These are phyloP conservation scores for Phyllosticta capitalensis DNA, from an alignment of 2,329 filamentous ascomycete genomes.

Conservation along the genomic window DNA sequence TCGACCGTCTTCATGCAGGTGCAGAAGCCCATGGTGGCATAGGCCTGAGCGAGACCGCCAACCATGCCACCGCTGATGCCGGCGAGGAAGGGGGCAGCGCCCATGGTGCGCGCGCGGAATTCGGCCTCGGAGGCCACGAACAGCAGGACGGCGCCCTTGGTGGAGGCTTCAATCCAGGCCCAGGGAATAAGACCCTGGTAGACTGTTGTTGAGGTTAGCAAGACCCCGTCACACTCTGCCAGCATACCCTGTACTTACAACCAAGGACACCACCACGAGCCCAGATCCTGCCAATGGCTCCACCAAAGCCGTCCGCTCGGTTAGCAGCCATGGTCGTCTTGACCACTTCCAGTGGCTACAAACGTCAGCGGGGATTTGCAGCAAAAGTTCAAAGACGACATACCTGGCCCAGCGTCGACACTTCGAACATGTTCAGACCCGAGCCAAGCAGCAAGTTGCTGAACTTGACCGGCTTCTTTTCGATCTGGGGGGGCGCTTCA, in stretches of 20 bases:
- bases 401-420: slow-evolving; percentile 61
- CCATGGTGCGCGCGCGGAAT: slow-evolving; percentile 76
- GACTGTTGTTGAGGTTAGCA: slow-evolving; percentile 47
- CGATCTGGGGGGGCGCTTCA: slow-evolving; percentile 52
- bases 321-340: slow-evolving; percentile 99
- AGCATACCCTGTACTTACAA: slow-evolving; percentile 55
- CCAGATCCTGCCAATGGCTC: slow-evolving; percentile 83
- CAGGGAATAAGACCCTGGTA: slow-evolving; percentile 99
- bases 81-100: slow-evolving; percentile 75
- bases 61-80: slow-evolving; percentile 88
- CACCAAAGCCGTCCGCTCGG: slow-evolving; percentile 74
- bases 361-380: slow-evolving; percentile 32
- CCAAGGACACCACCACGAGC: slow-evolving; percentile 83
- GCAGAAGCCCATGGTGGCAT: slow-evolving; percentile 99
- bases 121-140: slow-evolving; percentile 98
- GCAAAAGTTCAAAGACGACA: slow-evolving; percentile 4
- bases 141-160: slow-evolving; percentile 96
- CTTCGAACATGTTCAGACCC: slow-evolving; percentile 91
- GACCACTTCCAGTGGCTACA: slow-evolving; percentile 89
- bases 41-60: slow-evolving; percentile 93
- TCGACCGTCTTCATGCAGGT: slow-evolving; percentile 99
- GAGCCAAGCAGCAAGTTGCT: slow-evolving; percentile 93
- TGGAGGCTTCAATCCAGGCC: slow-evolving; percentile 99
- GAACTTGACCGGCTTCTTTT: slow-evolving; percentile 99
- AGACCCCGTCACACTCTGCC: neutral